Conservation (phyloP, 73 alveolate species). For the Paramecium pentaurelia region DNA sequence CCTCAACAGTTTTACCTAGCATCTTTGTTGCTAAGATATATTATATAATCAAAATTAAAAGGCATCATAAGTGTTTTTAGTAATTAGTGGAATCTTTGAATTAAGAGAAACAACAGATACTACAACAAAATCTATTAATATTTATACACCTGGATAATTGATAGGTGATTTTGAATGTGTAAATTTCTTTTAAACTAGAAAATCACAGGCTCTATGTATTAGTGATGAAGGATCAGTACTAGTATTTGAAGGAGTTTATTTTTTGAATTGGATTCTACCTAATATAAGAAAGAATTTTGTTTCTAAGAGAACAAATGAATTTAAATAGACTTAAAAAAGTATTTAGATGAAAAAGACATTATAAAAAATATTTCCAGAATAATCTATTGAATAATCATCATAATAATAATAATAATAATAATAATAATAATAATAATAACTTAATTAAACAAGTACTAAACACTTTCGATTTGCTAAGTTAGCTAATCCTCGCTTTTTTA, state of each 20-base stretch:
- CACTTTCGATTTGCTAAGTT: background rate
- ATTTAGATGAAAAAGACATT: background rate
- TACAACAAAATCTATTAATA: background rate
- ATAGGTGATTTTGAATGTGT: conserved; percentile 26
- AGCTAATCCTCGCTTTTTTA: background rate
- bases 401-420: background rate
- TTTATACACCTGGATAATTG: conserved; percentile 32
- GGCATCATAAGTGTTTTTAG: background rate
- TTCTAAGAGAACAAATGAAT: background rate
- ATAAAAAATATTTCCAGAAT: background rate
- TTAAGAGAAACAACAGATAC: background rate
- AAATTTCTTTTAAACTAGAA: background rate
- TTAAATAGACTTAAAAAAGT: background rate
- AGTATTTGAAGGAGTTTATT: background rate
- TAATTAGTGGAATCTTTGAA: background rate
- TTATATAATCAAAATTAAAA: background rate
- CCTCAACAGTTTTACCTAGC: background rate
- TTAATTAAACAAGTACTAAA: background rate
- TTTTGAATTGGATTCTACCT: background rate
- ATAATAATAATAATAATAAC: background rate
- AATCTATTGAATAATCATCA: background rate
- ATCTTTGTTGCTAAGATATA: background rate
- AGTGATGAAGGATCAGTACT: conserved; percentile 12
- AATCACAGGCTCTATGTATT: background rate
- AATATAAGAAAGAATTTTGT: background rate